Evolutionary conservation across 768 basidiomycete genomes (phyloP).

Genomic region (Filobasidium floriforme): DNA sequence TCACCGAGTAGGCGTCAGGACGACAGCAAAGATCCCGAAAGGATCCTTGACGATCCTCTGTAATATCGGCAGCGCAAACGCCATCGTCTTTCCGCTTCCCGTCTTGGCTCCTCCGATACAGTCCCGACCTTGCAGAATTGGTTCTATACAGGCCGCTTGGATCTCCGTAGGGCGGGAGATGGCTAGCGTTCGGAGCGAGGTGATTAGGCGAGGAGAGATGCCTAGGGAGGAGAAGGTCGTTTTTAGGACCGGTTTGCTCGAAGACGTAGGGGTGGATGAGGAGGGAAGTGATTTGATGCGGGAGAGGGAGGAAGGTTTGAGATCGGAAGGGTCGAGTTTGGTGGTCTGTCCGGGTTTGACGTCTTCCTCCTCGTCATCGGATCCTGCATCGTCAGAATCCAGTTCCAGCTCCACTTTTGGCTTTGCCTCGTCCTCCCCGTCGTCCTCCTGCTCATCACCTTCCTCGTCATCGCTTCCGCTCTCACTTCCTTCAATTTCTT

Average conservation of each 20-base stretch:
- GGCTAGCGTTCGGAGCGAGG: conserved; percentile 69
- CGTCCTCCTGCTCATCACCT: not conserved
- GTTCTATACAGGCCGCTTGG: conserved; percentile 82
- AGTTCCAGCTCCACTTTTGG: not conserved
- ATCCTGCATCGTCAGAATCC: conserved; percentile 16
- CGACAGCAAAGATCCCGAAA: conserved; percentile 85
- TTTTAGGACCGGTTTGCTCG: conserved; percentile 18
- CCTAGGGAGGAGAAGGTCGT: conserved; percentile 46
- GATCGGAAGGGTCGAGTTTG: not conserved
- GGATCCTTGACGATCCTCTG: conserved; percentile 82
- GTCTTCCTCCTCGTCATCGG: conserved; percentile 15
- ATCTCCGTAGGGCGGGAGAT: conserved; percentile 78
- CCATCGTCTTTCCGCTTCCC: conserved; percentile 94
- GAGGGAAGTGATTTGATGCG: not conserved
- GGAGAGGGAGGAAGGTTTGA: not conserved
- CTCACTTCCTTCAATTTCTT: too few species aligned
- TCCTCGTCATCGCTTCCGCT: not conserved
- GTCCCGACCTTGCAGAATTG: conserved; percentile 80
- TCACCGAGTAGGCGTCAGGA: conserved; percentile 90
- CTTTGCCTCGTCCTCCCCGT: not conserved
- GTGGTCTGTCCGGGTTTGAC: conserved; percentile 6
- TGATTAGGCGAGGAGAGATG: conserved; percentile 51
- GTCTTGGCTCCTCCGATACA: conserved; percentile 98
- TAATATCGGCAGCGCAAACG: conserved; percentile 90
- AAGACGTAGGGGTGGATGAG: not conserved